Base-by-base conservation (phyloP, 306 rosid species). In the Vicia sativa region DNA sequence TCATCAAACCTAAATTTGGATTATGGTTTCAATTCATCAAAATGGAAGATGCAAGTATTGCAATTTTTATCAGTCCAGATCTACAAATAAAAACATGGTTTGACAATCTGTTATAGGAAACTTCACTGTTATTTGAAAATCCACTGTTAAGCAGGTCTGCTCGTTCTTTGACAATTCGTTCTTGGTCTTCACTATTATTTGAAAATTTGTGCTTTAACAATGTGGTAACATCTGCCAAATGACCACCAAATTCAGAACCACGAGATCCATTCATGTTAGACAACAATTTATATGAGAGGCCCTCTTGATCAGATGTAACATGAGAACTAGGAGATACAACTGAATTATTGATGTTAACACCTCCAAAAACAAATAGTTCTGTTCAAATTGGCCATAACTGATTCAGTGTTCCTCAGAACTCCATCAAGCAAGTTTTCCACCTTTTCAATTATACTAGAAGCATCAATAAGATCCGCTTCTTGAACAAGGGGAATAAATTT, bases 231-330 rank as follows among this genome's bases (percentile, higher is more conserved):
- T 80, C 86, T 74, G 66, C 83, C 77, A 78, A 65, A 79, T 62
- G 71, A 74, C 84, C 80, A 67, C 74, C 79, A 19, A 73, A 77
- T 54, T 67, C 86, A 54, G 72, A 64, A 6, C 46, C 84, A 71
- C 11, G 37, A 16, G 62, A 60, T 38, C 55, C 77, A 79, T 66
- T 75, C 56, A 72, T 45, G 46, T 64, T 62, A 58, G 90, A 75
- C 81, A 77, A 70, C 38, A 54, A 72, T 77, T 81, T 82, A 70
- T 72, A 82, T 65, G 85, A 71, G 66, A 79, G 64, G 74, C 80
- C 84, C 63, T 85, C 91, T 70, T 81, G 67, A 65, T 79, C 95
- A 57, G 84, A 81, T 77, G 86, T 85, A 65, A 83, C 85, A 80
- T 77, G 90, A 67, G 87, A 81, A 80, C 81, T 74, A 79, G 87